Evolutionary conservation across 192 early-diverging fungal species (phyloP), one percentile per base, ranked within the genome.

Genomic region (Backusella westeae): DNA sequence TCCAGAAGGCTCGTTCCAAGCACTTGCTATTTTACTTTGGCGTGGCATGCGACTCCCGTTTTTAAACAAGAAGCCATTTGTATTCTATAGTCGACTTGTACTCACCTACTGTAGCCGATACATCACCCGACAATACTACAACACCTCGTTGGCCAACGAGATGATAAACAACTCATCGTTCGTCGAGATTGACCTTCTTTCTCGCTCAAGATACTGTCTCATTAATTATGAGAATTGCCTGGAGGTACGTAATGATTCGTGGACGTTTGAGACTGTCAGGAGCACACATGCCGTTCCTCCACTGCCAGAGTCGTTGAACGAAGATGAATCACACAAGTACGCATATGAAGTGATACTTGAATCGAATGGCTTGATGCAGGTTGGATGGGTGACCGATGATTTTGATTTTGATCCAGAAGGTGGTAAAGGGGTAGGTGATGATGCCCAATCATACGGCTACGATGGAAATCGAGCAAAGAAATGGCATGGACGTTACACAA

Each of bases 401-500:
- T 82, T 83, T 66, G 53, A 32, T 3, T 86, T 90, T 34, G 89
- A 93, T 72, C 87, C 90, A 6, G 89, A 93, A 70, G 89, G 85
- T 26, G 92, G 92, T 29, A 86, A 75, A 29, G 92, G 91, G 23
- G 87, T 93, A n/a, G 92, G 92, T n/a, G 90, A 92, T 76, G 85
- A 91, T 75, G 72, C 63, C 14, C 9, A 84, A 44, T 93, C 92
- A 1, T 93, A 93, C 63, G 86, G 89, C 10, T 91, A 82, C 73
- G 92, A 93, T 75, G 92, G 92, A 1, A 75, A 82, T 29, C 75
- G 92, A 7, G 72, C 66, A 23, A 87, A 88, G 73, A 91, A 89
- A 67, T 93, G 92, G 92, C 89, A 93, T 78, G 92, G 91, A 3
- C 67, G 59, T 36, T 75, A 69, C 39, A 65, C 15, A 0, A 74